Evolutionary conservation across 2,329 filamentous ascomycete genomes (phyloP), one percentile per base, ranked within the genome.

Genomic region (Ceratocystis albifundus): DNA sequence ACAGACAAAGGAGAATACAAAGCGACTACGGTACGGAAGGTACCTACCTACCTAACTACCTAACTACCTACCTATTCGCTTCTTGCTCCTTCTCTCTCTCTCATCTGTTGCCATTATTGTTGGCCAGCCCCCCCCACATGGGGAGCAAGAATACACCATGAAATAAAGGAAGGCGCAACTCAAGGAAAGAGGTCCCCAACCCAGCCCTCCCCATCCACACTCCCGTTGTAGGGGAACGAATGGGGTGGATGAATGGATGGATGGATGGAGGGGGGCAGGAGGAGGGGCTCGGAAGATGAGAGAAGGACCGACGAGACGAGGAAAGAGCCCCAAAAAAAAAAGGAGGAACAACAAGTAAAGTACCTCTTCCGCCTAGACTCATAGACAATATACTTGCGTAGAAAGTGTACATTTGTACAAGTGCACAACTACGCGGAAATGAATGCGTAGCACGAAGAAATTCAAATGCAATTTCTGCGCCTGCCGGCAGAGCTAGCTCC

Each of bases 401-500:
- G 30, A 25, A 32, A 8, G 17, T 57, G 53, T 57, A 57, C 25
- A 1, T 28, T 28, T 57, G 30, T 17, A 59, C 15, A 28, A 50
- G 32, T 36, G 10, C 32, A 36, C 32, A 36, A 36, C 25, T 22
- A 53, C 20, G 48, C 48, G 48, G 48, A 53, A 53, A 53, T 53
- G 48, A 53, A 53, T 53, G 48, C 28, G 53, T 59, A 59, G 53
- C n/a, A 59, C 53, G 61, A 63, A 63, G 45, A 48, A 59, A 61
- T 61, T 53, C 53, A 53, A 65, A 53, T 36, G 64, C 64, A 65
- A 65, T 65, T 32, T 65, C 53, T 65, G 64, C 64, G 61, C 64
- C 63, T 65, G 61, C 44, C 64, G 64, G 64, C 41, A 65, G 36
- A 65, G 63, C 50, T 55, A 65, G 64, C 53, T 65, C 64, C 64